These are phyloP conservation scores for Posidonia oceanica DNA, from an alignment of 116 monocot genomes.

Conservation along the genomic window DNA sequence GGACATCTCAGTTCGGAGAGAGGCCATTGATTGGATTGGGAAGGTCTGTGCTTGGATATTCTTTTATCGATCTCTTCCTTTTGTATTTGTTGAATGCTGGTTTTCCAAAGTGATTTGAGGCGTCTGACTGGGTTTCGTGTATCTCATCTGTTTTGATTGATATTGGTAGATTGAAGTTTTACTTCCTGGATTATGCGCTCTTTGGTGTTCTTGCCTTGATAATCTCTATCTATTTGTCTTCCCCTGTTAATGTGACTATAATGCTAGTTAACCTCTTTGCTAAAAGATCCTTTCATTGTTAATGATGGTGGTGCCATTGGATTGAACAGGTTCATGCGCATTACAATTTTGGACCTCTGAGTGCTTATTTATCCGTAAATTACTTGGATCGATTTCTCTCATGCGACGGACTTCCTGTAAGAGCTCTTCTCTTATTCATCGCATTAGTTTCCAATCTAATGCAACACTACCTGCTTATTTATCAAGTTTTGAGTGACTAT, in stretches of 20 bases:
- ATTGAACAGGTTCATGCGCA: slow-evolving; percentile 45
- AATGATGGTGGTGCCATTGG: slow-evolving; percentile 3
- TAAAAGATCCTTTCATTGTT: too few relatives aligned
- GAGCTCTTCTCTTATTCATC: slow-evolving; percentile 6
- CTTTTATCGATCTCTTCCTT: not conserved
- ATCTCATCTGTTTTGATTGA: too few relatives aligned
- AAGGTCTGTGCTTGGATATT: slow-evolving; percentile 25
- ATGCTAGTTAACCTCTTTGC: too few relatives aligned
- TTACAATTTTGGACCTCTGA: slow-evolving; percentile 41
- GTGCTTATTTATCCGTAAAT: slow-evolving; percentile 53
- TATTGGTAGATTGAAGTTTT: too few relatives aligned
- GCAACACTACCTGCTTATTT: too few relatives aligned
- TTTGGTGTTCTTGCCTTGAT: too few relatives aligned
- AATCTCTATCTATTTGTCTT: too few relatives aligned
- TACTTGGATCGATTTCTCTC: slow-evolving; percentile 55
- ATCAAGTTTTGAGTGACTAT: not conserved
- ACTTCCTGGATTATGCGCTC: too few relatives aligned
- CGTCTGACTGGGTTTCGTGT: too few relatives aligned
- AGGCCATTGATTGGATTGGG: slow-evolving; percentile 73
- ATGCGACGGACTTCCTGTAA: slow-evolving; percentile 35
- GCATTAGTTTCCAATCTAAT: not conserved
- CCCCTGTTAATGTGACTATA: too few relatives aligned
- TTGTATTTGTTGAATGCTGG: not conserved
- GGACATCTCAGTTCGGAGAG: slow-evolving; percentile 39
- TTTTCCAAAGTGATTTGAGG: too few relatives aligned